Percentiles rank a stretch among this genome's conserved stretches.
These are phyloP conservation scores for Olyra latifolia DNA, from an alignment of 176 grass and related monocot genomes.

Conservation along the genomic window DNA sequence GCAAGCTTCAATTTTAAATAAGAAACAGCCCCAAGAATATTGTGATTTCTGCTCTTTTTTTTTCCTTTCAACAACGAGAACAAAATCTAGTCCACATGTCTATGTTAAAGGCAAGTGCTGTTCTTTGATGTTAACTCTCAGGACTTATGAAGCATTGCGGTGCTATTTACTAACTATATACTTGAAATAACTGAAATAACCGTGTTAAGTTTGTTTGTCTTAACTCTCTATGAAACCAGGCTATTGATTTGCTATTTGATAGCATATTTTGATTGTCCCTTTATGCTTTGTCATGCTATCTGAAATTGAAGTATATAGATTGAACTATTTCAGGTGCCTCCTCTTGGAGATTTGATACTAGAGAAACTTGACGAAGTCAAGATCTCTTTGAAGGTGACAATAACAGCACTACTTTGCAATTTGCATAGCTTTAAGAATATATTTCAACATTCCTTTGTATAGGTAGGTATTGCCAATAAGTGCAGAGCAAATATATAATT, in stretches of 20 bases:
- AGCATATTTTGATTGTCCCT: background rate
- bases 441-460: background rate
- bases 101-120: background rate
- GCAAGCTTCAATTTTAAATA: no score
- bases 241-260: background rate
- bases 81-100: background rate
- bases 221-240: background rate
- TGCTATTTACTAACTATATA: background rate
- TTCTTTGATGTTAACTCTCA: background rate
- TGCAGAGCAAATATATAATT: background rate
- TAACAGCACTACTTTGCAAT: background rate
- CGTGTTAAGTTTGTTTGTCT: background rate
- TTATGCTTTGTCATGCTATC: background rate
- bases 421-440: background rate
- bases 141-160: background rate
- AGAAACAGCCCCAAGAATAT: no score
- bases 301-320: background rate
- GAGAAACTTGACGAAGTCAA: constrained; percentile 65
- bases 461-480: background rate
- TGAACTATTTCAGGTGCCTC: constrained; percentile 41
- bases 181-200: background rate
- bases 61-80: constrained; percentile 2
- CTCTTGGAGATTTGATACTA: constrained; percentile 54
- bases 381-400: constrained; percentile 54
- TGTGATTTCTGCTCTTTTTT: background rate